Evolutionary conservation across 2,329 filamentous ascomycete genomes (phyloP).

Genomic region (Diaporthe nobilis): DNA sequence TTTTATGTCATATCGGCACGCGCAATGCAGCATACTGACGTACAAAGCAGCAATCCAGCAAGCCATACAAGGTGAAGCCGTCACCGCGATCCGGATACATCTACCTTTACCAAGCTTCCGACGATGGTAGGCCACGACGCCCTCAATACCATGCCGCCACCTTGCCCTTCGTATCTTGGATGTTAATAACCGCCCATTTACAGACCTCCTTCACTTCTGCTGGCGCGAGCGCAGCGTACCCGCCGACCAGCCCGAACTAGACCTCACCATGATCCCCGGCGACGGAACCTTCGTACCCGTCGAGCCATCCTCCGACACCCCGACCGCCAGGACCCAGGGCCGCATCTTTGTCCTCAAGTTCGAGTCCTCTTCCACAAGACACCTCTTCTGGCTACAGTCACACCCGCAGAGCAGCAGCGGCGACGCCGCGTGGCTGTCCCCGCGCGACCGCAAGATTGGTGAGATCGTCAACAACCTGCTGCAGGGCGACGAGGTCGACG

Average conservation of each 20-base stretch:
- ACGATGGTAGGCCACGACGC: constrained; percentile 75
- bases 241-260: constrained; percentile 82
- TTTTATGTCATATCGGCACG: constrained; percentile 4
- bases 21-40: constrained; percentile 44
- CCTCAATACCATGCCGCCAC: not conserved
- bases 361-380: constrained; percentile 87
- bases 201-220: constrained; percentile 95
- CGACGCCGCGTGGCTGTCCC: constrained; percentile 84
- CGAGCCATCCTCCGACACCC: constrained; percentile 69
- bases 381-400: constrained; percentile 97
- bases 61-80: constrained; percentile 80
- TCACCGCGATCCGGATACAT: constrained; percentile 84
- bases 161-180: not conserved
- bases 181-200: constrained; percentile 1
- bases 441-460: constrained; percentile 87
- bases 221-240: constrained; percentile 87
- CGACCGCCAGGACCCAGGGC: constrained; percentile 80
- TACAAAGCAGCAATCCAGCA: constrained; percentile 61
- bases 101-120: constrained; percentile 81
- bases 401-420: constrained; percentile 81
- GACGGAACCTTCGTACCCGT: constrained; percentile 92
- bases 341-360: constrained; percentile 96
- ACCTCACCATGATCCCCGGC: constrained; percentile 92
- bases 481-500: constrained; percentile 90
- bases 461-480: constrained; percentile 88